Evolutionary conservation across 257 asterid species (phyloP).

Genomic region (Mitragyna speciosa): DNA sequence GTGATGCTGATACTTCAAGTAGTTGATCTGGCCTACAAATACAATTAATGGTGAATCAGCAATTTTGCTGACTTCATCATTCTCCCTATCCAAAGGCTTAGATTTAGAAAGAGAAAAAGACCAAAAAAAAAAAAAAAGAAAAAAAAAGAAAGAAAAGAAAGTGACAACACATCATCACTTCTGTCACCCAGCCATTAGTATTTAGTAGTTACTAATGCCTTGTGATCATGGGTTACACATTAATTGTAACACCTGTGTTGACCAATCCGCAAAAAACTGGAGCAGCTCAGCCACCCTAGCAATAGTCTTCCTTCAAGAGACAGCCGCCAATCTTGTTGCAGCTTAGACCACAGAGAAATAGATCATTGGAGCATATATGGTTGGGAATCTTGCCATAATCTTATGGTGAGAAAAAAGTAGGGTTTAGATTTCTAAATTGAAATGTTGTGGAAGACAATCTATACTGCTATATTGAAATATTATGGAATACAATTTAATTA

Average conservation of each 20-base stretch:
- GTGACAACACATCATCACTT: conserved; percentile 1
- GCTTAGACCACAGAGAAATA: background rate
- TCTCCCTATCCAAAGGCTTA: background rate
- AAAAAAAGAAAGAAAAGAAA: background rate
- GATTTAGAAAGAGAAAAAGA: background rate
- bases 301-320: conserved; percentile 2
- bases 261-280: background rate
- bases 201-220: background rate
- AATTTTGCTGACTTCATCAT: conserved; percentile 9
- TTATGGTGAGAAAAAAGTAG: background rate
- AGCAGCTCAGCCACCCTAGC: background rate
- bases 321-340: conserved; percentile 1
- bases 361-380: background rate
- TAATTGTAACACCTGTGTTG: background rate
- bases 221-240: background rate
- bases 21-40: background rate
- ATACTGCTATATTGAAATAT: too few relatives aligned
- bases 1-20: conserved; percentile 10
- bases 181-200: background rate
- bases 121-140: background rate
- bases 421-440: background rate
- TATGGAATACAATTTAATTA: background rate
- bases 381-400: background rate
- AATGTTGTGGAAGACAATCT: background rate
- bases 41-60: background rate